Conservation (phyloP, 805 yeast species). For the Ogataea degrootiae region DNA sequence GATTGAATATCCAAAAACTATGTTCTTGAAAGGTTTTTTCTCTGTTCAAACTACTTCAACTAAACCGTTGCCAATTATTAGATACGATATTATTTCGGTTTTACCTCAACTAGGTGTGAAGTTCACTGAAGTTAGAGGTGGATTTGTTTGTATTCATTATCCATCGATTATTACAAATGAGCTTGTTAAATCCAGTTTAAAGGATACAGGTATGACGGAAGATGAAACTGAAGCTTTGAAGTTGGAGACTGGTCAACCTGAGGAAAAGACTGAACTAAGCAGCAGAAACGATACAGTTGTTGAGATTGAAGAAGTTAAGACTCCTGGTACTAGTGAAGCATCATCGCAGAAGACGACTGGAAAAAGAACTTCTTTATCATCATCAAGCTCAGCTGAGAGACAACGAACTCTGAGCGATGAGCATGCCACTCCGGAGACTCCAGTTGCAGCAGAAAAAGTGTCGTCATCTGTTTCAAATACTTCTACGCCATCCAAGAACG, state of each 20-base stretch:
- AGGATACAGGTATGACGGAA: background rate
- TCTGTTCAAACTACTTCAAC: conserved; percentile 94
- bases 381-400: conserved; percentile 15
- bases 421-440: conserved; percentile 10
- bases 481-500: conserved; percentile 26
- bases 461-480: conserved; percentile 23
- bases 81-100: conserved; percentile 77
- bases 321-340: conserved; percentile 16
- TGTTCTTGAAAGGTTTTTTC: conserved; percentile 88
- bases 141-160: conserved; percentile 77
- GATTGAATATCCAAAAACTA: conserved; percentile 85
- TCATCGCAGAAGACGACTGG: conserved; percentile 14
- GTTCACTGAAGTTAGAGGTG: conserved; percentile 88
- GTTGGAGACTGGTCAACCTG: background rate
- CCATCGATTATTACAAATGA: conserved; percentile 36
- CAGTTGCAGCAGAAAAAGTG: conserved; percentile 14
- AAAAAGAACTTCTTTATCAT: conserved; percentile 18
- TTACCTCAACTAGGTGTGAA: conserved; percentile 72
- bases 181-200: background rate
- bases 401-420: conserved; percentile 10
- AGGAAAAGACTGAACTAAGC: conserved; percentile 14
- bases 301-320: conserved; percentile 10
- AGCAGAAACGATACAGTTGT: conserved; percentile 15
- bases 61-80: conserved; percentile 81
- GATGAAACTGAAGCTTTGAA: conserved; percentile 1